These are phyloP conservation scores for Oldenlandia corymbosa DNA, from an alignment of 257 asterid genomes.

Conservation along the genomic window DNA sequence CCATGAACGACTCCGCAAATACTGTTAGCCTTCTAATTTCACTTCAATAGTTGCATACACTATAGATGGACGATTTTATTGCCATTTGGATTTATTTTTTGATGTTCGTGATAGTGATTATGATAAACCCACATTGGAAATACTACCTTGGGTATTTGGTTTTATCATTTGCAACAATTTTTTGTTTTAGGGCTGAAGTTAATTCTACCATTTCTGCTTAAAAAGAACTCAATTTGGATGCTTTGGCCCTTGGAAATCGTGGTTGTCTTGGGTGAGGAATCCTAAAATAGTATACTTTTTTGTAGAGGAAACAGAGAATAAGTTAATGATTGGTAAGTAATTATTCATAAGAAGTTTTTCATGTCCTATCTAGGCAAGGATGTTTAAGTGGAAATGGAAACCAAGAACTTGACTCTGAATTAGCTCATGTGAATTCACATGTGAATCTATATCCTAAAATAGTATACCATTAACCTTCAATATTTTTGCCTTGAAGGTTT, in stretches of 20 bases:
- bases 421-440: neutral
- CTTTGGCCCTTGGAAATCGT: neutral
- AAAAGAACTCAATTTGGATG: neutral
- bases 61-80: neutral
- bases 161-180: neutral
- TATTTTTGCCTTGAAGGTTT: slow-evolving; percentile 38
- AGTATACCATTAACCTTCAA: neutral
- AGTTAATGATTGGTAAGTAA: neutral
- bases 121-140: neutral
- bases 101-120: neutral
- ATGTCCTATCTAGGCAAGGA: neutral
- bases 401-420: neutral
- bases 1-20: too few relatives aligned
- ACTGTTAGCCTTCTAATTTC: slow-evolving; percentile 12
- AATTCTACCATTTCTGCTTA: neutral
- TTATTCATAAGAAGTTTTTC: neutral
- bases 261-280: neutral
- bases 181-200: neutral
- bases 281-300: neutral
- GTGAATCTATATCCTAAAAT: too few relatives aligned
- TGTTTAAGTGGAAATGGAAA: neutral
- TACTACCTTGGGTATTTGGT: neutral
- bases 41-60: neutral
- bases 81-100: neutral
- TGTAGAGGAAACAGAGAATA: neutral